Conservation (phyloP, 441 rosid genomes). For the Eugenia klotzschiana region DNA sequence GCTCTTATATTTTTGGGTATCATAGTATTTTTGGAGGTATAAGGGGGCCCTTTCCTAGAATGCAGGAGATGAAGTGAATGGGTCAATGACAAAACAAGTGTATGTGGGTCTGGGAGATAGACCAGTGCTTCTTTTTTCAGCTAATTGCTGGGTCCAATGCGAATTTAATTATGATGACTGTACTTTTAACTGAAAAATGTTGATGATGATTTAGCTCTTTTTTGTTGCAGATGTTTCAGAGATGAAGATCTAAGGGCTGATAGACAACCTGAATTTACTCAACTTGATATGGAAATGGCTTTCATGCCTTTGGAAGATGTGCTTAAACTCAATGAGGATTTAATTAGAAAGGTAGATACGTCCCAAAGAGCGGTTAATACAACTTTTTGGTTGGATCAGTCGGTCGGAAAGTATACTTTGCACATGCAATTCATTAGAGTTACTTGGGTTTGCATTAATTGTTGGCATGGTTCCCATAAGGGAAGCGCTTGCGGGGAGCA, state of each 20-base stretch:
- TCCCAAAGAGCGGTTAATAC: not conserved
- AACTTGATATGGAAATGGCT: constrained; percentile 93
- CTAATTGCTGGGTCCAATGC: not conserved
- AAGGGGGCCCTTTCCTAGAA: not conserved
- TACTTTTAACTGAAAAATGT: not conserved
- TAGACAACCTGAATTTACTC: constrained; percentile 96
- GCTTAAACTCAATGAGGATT: constrained; percentile 76
- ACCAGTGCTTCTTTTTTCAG: not conserved
- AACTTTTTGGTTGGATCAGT: not conserved
- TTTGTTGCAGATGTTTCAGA: constrained; percentile 63
- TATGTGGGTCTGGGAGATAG: not conserved
- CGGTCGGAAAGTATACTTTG: not conserved
- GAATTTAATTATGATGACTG: not conserved
- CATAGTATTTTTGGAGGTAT: not conserved
- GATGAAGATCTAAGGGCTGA: constrained; percentile 98
- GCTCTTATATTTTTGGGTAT: not conserved
- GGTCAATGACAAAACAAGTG: not conserved
- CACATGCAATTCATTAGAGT: not conserved
- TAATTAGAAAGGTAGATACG: constrained; percentile 61
- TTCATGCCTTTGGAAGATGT: constrained; percentile 84
- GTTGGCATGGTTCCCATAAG: not conserved
- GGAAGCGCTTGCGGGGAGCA: not conserved
- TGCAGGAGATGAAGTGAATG: not conserved
- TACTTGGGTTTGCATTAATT: not conserved
- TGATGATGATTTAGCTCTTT: not conserved